These are phyloP conservation scores for Thalassiosira exigua DNA, from an alignment of 352 stramenopile genomes.

Conservation along the genomic window DNA sequence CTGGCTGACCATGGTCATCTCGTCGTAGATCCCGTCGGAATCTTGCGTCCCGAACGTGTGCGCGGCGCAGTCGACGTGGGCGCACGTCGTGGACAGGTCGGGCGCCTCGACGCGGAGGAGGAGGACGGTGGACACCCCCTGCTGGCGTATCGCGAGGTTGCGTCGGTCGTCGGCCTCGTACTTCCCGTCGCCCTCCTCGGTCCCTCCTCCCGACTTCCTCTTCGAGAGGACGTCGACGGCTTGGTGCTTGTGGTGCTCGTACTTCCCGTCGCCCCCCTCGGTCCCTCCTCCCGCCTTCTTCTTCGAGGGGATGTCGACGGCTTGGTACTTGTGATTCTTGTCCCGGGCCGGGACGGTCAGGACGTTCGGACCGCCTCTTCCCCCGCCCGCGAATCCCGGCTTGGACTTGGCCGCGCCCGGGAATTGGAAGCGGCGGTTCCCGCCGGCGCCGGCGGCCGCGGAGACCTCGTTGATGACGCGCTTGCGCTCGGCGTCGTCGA, in stretches of 20 bases:
- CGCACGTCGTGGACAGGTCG: slow-evolving; percentile 1
- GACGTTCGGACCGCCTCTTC: not conserved
- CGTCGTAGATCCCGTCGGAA: slow-evolving; percentile 15
- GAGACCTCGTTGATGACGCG: slow-evolving; percentile 13
- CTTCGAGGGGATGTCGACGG: not conserved
- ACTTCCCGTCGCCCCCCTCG: not conserved
- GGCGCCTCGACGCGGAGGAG: slow-evolving; percentile 10
- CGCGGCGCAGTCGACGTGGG: slow-evolving; percentile 7
- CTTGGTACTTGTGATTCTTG: slow-evolving; percentile 11
- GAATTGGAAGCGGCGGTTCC: slow-evolving; percentile 10
- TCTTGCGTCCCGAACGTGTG: slow-evolving; percentile 22
- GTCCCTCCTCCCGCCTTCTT: not conserved
- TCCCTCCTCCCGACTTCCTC: too few species aligned
- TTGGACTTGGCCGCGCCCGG: slow-evolving; percentile 7
- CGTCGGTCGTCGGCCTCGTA: not conserved
- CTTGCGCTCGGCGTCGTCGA: slow-evolving; percentile 16
- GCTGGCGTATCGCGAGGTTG: slow-evolving; percentile 10
- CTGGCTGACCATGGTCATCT: slow-evolving; percentile 27
- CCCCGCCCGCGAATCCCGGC: slow-evolving; percentile 1
- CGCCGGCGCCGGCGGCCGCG: not conserved
- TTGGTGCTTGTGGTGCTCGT: too few species aligned
- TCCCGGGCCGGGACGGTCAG: not conserved
- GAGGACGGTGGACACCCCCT: slow-evolving; percentile 23
- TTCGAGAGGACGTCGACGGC: too few species aligned
- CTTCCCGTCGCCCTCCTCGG: too few species aligned